A percentile compares a stretch with the other conserved stretches of the same genome.
Conservation (phyloP, 352 stramenopile species). For the Phytophthora boehmeriae region DNA sequence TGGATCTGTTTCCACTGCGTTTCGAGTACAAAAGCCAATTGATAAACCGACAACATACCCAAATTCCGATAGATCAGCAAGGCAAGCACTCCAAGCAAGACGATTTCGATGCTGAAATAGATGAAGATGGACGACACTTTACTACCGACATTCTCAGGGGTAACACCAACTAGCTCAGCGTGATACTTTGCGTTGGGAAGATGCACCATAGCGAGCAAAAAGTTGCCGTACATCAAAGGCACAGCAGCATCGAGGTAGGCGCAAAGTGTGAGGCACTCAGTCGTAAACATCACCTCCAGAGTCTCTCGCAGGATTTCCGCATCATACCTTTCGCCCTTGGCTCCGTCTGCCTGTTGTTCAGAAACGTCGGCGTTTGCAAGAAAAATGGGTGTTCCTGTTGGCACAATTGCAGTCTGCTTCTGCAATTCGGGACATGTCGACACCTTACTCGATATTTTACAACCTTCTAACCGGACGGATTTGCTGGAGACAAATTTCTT, state of each 20-base stretch:
- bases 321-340: background rate
- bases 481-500: background rate
- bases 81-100: constrained; percentile 28
- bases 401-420: background rate
- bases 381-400: too few species aligned
- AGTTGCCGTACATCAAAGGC: constrained; percentile 38
- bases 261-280: constrained; percentile 41
- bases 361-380: too few species aligned
- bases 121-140: constrained; percentile 27
- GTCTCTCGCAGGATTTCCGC: constrained; percentile 17
- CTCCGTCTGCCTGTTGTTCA: too few species aligned
- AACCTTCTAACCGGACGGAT: background rate
- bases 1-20: constrained; percentile 33
- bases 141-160: constrained; percentile 1
- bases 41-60: constrained; percentile 28
- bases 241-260: constrained; percentile 52
- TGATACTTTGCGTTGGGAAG: constrained; percentile 42
- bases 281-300: constrained; percentile 32
- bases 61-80: constrained; percentile 19
- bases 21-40: constrained; percentile 48
- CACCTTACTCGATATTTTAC: background rate
- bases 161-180: constrained; percentile 27
- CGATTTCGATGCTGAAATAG: constrained; percentile 33
- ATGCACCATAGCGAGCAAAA: constrained; percentile 27
- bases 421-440: background rate